A percentile compares a stretch with the other conserved stretches of the same genome.
phyloP scores from a whole-genome alignment of 164 flowering plant species.

The Paratinospora sagittata region DNA sequence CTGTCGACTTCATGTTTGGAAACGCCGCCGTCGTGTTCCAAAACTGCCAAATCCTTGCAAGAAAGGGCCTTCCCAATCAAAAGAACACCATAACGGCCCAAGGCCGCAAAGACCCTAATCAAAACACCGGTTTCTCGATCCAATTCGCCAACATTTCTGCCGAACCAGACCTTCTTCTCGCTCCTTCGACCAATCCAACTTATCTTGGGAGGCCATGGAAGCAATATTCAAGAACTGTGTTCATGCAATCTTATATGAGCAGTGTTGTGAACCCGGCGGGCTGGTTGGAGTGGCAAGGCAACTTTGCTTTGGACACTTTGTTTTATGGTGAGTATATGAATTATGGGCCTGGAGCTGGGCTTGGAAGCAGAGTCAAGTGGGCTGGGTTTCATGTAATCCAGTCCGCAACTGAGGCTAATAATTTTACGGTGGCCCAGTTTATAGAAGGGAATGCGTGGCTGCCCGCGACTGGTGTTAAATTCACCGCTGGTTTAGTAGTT shows the following conservation, averaged over 20 bases:
- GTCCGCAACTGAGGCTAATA: slow-evolving; percentile 34
- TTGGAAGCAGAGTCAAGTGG: slow-evolving; percentile 62
- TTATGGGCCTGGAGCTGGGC: slow-evolving; percentile 62
- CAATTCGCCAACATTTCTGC: slow-evolving; percentile 72
- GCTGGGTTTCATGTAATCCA: slow-evolving; percentile 47
- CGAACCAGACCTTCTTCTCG: slow-evolving; percentile 45
- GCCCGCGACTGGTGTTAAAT: slow-evolving; percentile 71
- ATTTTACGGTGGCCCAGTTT: slow-evolving; percentile 60
- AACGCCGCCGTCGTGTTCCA: too few relatives aligned
- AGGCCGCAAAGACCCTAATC: too few relatives aligned
- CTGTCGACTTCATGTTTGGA: too few relatives aligned
- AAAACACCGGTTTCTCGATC: slow-evolving; percentile 72
- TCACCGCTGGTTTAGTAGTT: slow-evolving; percentile 39
- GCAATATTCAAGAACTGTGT: slow-evolving; percentile 50
- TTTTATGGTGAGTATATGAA: slow-evolving; percentile 73
- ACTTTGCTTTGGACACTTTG: slow-evolving; percentile 46
- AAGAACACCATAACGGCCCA: too few relatives aligned
- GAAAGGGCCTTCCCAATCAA: too few relatives aligned
- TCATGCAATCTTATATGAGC: slow-evolving; percentile 62
- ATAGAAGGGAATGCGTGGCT: slow-evolving; percentile 71
- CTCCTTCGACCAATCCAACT: slow-evolving; percentile 29
- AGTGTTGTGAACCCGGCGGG: slow-evolving; percentile 54
- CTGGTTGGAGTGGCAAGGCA: slow-evolving; percentile 74
- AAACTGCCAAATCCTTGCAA: too few relatives aligned
- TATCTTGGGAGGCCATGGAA: slow-evolving; percentile 93